Conservation (phyloP, 2,329 filamentous ascomycete species). For the Fusarium keratoplasticum region DNA sequence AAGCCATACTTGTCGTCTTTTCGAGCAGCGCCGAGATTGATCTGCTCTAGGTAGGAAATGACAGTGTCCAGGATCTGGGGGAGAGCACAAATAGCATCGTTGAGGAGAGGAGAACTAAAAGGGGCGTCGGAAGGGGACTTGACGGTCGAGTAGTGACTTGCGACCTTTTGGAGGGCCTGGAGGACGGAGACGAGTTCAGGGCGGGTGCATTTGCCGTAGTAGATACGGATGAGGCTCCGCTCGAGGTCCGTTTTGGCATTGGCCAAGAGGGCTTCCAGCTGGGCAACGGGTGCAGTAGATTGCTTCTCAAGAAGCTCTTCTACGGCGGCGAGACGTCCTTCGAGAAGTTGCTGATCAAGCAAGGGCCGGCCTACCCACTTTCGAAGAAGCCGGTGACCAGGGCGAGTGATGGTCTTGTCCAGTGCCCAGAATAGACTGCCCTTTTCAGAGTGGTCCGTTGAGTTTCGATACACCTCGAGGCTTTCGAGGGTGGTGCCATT, state of each 20-base stretch:
- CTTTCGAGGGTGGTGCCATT: conserved; percentile 95
- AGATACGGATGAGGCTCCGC: conserved; percentile 92
- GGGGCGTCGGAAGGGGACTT: conserved; percentile 74
- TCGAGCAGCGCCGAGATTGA: conserved; percentile 85
- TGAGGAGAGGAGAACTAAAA: conserved; percentile 78
- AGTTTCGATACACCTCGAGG: conserved; percentile 94
- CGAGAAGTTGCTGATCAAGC: conserved; percentile 78
- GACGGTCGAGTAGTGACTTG: conserved; percentile 78
- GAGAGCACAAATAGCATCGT: conserved; percentile 77
- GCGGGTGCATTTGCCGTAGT: conserved; percentile 94
- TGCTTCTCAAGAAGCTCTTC: conserved; percentile 83
- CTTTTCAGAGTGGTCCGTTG: conserved; percentile 85
- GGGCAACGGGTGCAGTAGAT: conserved; percentile 76
- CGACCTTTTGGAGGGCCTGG: conserved; percentile 85
- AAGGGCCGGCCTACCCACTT: conserved; percentile 96
- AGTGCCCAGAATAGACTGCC: conserved; percentile 97
- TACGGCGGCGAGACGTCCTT: conserved; percentile 85
- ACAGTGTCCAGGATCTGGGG: conserved; percentile 82
- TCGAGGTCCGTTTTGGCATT: conserved; percentile 86
- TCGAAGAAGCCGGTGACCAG: conserved; percentile 86
- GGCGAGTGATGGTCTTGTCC: conserved; percentile 90
- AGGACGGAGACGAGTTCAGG: conserved; percentile 88
- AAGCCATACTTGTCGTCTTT: conserved; percentile 94
- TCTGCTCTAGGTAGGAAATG: conserved; percentile 80
- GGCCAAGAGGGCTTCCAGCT: conserved; percentile 76